phyloP scores from a whole-genome alignment of 352 stramenopile genomes.

The Phytopythium boreale region DNA sequence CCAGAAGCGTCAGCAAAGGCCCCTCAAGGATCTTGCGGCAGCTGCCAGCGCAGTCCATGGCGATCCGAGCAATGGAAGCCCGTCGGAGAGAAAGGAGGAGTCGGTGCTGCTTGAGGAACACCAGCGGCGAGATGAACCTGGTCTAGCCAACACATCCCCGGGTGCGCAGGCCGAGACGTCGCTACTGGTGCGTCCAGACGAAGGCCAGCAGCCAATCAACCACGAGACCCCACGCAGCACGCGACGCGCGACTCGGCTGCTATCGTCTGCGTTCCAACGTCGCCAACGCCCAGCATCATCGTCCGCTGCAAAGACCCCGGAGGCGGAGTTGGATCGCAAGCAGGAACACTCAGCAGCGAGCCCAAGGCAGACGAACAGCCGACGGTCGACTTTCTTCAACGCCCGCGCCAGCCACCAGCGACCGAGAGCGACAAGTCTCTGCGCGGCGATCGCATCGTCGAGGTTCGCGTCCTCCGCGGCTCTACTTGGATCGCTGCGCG shows the following conservation, averaged over 20 bases:
- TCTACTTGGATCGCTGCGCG: conserved; percentile 27
- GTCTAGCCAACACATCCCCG: conserved; percentile 16
- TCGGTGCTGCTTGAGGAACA: conserved; percentile 2
- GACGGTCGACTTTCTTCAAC: background rate
- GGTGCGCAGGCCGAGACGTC: conserved; percentile 34
- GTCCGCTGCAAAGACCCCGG: background rate
- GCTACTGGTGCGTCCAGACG: conserved; percentile 25
- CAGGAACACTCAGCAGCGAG: background rate
- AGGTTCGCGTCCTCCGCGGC: conserved; percentile 16
- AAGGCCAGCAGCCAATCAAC: background rate
- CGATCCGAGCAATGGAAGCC: background rate
- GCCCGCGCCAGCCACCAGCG: background rate
- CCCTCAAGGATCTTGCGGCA: conserved; percentile 1
- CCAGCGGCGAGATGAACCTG: conserved; percentile 2
- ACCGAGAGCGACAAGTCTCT: conserved; percentile 1
- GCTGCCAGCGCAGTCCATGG: background rate
- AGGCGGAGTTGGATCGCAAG: background rate
- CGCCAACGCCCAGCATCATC: background rate
- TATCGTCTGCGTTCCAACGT: conserved; percentile 7
- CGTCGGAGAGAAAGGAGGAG: background rate
- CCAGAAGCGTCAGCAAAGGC: background rate
- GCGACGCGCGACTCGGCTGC: background rate
- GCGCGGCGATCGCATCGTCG: background rate
- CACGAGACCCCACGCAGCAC: background rate
- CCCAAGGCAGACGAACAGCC: background rate